Evolutionary conservation across 352 stramenopile species (phyloP).

Genomic region (Peronospora destructor): DNA sequence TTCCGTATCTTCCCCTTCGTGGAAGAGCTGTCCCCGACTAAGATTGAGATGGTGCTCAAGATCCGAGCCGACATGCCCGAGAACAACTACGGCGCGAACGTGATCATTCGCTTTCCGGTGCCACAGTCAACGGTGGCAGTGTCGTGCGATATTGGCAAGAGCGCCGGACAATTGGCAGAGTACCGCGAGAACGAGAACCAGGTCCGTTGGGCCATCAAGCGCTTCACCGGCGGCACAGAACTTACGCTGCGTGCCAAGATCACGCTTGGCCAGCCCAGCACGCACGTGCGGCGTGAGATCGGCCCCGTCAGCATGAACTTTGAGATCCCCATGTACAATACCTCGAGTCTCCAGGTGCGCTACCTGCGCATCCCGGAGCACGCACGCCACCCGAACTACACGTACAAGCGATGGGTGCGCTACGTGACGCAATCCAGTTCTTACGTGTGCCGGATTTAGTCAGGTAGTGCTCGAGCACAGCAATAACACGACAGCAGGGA

Average conservation of each 20-base stretch:
- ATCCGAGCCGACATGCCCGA: slow-evolving; percentile 90
- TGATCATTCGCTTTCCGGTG: slow-evolving; percentile 92
- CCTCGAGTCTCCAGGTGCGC: slow-evolving; percentile 95
- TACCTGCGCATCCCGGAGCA: slow-evolving; percentile 97
- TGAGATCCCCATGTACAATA: slow-evolving; percentile 99
- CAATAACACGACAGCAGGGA: slow-evolving; percentile 16
- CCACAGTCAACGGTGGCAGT: slow-evolving; percentile 82
- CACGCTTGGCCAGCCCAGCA: slow-evolving; percentile 68
- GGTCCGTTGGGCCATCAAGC: slow-evolving; percentile 95
- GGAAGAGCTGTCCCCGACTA: slow-evolving; percentile 92
- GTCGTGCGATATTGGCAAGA: slow-evolving; percentile 78
- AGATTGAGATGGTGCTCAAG: slow-evolving; percentile 91
- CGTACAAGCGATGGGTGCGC: slow-evolving; percentile 97
- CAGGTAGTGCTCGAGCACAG: slow-evolving; percentile 3
- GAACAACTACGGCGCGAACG: slow-evolving; percentile 94
- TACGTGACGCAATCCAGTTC: slow-evolving; percentile 98
- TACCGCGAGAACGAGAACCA: slow-evolving; percentile 93
- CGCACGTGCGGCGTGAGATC: slow-evolving; percentile 89
- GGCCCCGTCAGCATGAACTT: slow-evolving; percentile 98
- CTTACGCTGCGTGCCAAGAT: slow-evolving; percentile 93
- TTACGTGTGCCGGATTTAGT: slow-evolving; percentile 95
- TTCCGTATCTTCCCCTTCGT: slow-evolving; percentile 98
- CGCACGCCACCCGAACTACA: slow-evolving; percentile 92
- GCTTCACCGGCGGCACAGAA: slow-evolving; percentile 93
- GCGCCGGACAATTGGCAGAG: slow-evolving; percentile 86